phyloP scores from a whole-genome alignment of 148 eudicot species.

The Drosera capensis region DNA sequence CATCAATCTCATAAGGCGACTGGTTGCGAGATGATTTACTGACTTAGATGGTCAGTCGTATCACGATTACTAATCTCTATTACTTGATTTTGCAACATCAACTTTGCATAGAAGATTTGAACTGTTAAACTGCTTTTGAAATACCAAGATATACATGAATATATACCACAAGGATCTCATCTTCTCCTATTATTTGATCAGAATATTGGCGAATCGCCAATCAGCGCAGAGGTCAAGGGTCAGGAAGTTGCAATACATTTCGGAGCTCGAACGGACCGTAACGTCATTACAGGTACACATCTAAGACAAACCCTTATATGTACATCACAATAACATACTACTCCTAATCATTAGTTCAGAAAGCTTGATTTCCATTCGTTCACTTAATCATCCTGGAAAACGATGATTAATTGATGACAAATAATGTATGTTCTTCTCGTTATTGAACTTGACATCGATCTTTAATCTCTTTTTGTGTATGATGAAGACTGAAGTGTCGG shows the following conservation, averaged over 20 bases:
- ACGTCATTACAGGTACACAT: slow-evolving; percentile 61
- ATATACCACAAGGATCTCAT: not conserved
- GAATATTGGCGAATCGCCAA: slow-evolving; percentile 88
- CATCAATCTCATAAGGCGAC: too few relatives aligned
- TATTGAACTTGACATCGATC: not conserved
- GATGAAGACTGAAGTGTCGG: slow-evolving; percentile 11
- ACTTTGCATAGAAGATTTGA: not conserved
- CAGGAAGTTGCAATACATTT: slow-evolving; percentile 85
- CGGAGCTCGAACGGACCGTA: slow-evolving; percentile 84
- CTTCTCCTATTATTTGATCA: slow-evolving; percentile 6
- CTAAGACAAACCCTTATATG: too few relatives aligned
- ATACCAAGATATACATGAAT: not conserved
- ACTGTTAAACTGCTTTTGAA: not conserved
- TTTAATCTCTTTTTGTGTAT: not conserved
- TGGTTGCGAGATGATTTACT: too few relatives aligned
- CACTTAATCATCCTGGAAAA: too few relatives aligned
- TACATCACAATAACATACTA: too few relatives aligned
- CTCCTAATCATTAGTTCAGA: too few relatives aligned
- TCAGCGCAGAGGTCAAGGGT: slow-evolving; percentile 96
- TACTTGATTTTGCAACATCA: not conserved
- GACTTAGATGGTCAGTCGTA: too few relatives aligned
- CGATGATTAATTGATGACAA: not conserved
- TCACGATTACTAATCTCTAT: too few relatives aligned
- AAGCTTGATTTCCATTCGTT: too few relatives aligned
- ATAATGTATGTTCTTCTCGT: too few relatives aligned